Evolutionary conservation across 2,329 filamentous ascomycete species (phyloP), one percentile per base, ranked within the genome.

Genomic region (Phyllosticta citribraziliensis): DNA sequence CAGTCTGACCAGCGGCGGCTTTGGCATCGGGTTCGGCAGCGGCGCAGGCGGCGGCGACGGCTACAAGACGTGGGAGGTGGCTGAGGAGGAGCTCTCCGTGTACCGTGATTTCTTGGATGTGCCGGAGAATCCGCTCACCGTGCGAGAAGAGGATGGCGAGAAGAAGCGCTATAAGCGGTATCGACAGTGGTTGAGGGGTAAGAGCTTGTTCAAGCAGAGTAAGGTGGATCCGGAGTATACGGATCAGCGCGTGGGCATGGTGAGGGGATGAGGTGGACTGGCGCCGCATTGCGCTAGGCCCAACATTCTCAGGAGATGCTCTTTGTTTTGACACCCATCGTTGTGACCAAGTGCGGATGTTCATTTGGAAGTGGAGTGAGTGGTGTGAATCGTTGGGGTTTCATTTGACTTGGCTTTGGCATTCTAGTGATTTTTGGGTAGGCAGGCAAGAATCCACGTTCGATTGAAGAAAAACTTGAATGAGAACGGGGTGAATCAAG

Each of bases 101-200:
- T 97, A 95, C 73, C 79, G 79, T 30, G 89, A 94, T 64, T 88
- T 94, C 69, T 73, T 97, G 61, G 83, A 82, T 52, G 84, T 94
- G 12, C 84, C 83, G 4, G 88, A 94, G 63, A 90, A 96, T 68
- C 90, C 91, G 19, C 76, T 99, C 58, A 95, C 90, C 2, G 93
- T 97, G 14, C 87, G 86, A 1, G 87, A 92, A 53, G 92, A 95
- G 69, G 94, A 97, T 73, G 82, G 86, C 54, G 82, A 83, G 51
- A 97, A 96, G 82, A 97, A 97, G 81, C 81, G 94, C 67, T 99
- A 99, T 74, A 97, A 96, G 76, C 89, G 92, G 10, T 99, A 99
- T 75, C 80, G 87, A 69, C 95, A 97, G 75, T 99, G 94, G 93
- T 79, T 99, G 70, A 83, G 86, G 64, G 93, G 93, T 19, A 97